Evolutionary conservation across 495 filamentous ascomycete species (phyloP).

Genomic region (Xylaria scruposa): DNA sequence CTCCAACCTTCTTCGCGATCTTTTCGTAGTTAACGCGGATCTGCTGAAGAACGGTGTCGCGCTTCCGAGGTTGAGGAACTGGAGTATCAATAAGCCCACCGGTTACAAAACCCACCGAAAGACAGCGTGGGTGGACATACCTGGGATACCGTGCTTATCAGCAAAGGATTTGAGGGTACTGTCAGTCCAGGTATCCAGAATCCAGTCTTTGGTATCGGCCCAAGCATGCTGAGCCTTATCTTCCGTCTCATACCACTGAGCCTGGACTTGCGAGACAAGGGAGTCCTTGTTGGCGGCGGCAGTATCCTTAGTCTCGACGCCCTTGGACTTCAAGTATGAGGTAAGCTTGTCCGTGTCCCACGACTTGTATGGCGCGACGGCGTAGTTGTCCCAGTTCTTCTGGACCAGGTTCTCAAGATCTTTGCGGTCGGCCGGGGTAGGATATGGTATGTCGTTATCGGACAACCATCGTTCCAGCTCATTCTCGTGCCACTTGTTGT

Average conservation of each 20-base stretch:
- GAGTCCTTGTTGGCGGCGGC: conserved; percentile 68
- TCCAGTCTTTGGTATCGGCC: conserved; percentile 81
- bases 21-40: conserved; percentile 82
- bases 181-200: conserved; percentile 83
- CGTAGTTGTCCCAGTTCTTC: conserved; percentile 80
- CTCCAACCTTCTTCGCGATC: conserved; percentile 80
- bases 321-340: conserved; percentile 70
- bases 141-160: conserved; percentile 85
- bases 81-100: not conserved
- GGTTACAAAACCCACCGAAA: not conserved
- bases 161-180: conserved; percentile 87
- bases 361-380: conserved; percentile 69
- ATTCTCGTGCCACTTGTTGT: conserved; percentile 99
- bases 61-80: conserved; percentile 81
- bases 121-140: conserved; percentile 32
- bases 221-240: conserved; percentile 75
- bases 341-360: conserved; percentile 73
- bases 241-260: conserved; percentile 75
- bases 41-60: conserved; percentile 79
- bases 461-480: conserved; percentile 97
- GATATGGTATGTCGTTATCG: conserved; percentile 89
- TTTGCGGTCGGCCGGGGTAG: conserved; percentile 82
- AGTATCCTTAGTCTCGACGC: conserved; percentile 68
- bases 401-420: conserved; percentile 85
- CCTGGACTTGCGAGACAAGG: conserved; percentile 71